Evolutionary conservation across 2,329 filamentous ascomycete species (phyloP), one percentile per base, ranked within the genome.

Genomic region (Blumeria hordei): DNA sequence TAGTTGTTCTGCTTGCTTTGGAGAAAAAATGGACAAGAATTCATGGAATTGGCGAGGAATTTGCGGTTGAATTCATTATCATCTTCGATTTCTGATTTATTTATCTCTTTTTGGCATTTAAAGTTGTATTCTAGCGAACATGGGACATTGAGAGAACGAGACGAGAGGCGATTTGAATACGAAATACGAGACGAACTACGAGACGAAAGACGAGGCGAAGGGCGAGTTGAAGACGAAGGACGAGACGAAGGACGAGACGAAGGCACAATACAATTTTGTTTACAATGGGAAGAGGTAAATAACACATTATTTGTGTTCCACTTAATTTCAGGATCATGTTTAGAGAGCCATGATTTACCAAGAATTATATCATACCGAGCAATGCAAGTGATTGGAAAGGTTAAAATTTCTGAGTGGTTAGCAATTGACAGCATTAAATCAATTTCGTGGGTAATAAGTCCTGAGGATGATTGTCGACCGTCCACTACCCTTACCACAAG

Each of bases 341-440:
- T 33, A 32, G 11, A n/a, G n/a, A 50, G 32, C 47, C 28, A 50
- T n/a, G 11, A 9, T 7, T 53, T 53, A 9, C 34, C 50, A 18
- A 53, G 50, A 21, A 53, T 53, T 21, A 53, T 18, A 39, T 53
- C 21, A 53, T 53, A 53, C 7, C 34, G 50, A 39, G 50, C 50
- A 21, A 53, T 53, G 37, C 39, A 37, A 39, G 50, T 37, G 32
- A 53, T 21, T 28, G 37, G 33, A 11, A 53, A 39, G 14, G 50
- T 53, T 14, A 39, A n/a, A 3, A 16, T 53, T 39, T 53, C 34
- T 14, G 28, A 21, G 34, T 53, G 33, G 14, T 21, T 9, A n/a
- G 18, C 34, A 21, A 53, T 53, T 53, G 37, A n/a, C 14, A 53
- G 14, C 18, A 11, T 16, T 4, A 53, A 21, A 28, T 53, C 49